Percentiles rank a stretch among this genome's conserved stretches.
Conservation (phyloP, 176 grass and related monocot species). For the Cenchrus fungigraminus region DNA sequence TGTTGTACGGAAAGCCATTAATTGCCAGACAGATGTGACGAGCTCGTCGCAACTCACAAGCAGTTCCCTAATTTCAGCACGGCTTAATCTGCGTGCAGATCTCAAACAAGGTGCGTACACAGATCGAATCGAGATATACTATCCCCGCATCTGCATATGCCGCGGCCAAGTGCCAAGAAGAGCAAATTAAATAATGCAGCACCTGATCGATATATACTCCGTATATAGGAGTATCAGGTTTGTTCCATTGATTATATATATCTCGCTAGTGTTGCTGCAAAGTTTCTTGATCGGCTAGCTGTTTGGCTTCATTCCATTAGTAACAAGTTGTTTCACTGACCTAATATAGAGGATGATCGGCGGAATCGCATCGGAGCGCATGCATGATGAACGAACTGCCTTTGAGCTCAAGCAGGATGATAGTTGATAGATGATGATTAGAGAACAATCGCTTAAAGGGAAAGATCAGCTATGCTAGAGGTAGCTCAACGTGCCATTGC, state of each 20-base stretch:
- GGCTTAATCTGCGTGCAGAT: not conserved
- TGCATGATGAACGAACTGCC: not conserved
- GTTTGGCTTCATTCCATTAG: conserved; percentile 19
- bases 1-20: not conserved
- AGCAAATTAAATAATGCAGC: not conserved
- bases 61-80: not conserved
- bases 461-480: conserved; percentile 39
- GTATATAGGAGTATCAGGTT: not conserved
- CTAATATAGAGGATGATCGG: not conserved
- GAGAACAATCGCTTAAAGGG: conserved; percentile 26
- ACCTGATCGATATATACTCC: too few species aligned
- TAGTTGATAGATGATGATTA: not conserved
- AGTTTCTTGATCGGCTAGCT: not conserved
- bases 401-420: not conserved
- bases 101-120: not conserved
- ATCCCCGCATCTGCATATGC: conserved; percentile 14
- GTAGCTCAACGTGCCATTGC: conserved; percentile 42
- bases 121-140: conserved; percentile 8
- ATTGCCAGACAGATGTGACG: not conserved
- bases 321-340: not conserved
- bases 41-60: not conserved
- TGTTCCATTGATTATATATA: too few species aligned
- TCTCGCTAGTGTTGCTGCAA: not conserved
- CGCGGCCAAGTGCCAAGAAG: not conserved
- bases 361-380: conserved; percentile 3